These are phyloP conservation scores for Nemania sp. DNA, from an alignment of 2,329 filamentous ascomycete genomes.

Conservation along the genomic window DNA sequence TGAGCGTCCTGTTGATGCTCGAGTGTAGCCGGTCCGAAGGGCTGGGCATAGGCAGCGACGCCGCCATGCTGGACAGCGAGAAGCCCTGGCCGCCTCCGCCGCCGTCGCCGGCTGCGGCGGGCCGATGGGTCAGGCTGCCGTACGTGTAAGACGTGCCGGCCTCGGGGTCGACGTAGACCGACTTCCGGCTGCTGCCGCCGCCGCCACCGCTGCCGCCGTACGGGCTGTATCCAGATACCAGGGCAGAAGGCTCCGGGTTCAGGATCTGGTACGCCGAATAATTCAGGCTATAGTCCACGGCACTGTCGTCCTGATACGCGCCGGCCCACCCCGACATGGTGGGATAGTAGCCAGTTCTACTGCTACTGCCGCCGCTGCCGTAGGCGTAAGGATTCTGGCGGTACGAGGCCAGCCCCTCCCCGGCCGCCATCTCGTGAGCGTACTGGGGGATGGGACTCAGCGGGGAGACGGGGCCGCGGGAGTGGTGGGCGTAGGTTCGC, in stretches of 20 bases:
- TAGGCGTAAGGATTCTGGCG: constrained; percentile 43
- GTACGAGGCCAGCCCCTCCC: constrained; percentile 43
- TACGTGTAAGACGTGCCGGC: constrained; percentile 40
- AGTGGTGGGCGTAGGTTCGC: constrained; percentile 39
- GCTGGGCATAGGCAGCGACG: constrained; percentile 42
- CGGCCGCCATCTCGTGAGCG: constrained; percentile 40
- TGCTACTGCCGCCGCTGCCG: constrained; percentile 6
- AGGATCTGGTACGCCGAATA: constrained; percentile 44
- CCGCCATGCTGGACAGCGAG: constrained; percentile 48
- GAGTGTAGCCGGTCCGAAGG: constrained; percentile 43
- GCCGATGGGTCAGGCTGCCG: constrained; percentile 44
- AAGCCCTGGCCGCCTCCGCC: constrained; percentile 44
- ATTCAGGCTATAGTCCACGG: constrained; percentile 43
- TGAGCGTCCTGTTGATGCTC: constrained; percentile 41
- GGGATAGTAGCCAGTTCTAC: constrained; percentile 42
- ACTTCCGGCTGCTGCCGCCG: too few relatives aligned
- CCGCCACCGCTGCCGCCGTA: too few relatives aligned
- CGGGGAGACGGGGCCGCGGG: constrained; percentile 38
- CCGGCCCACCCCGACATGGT: constrained; percentile 43
- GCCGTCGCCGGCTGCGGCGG: constrained; percentile 40
- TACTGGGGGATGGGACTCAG: constrained; percentile 42
- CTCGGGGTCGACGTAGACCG: constrained; percentile 46
- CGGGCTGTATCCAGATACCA: constrained; percentile 42
- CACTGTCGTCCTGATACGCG: constrained; percentile 43
- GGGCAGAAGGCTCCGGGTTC: constrained; percentile 41